phyloP scores from a whole-genome alignment of 441 rosid genomes.

The Hura crepitans region DNA sequence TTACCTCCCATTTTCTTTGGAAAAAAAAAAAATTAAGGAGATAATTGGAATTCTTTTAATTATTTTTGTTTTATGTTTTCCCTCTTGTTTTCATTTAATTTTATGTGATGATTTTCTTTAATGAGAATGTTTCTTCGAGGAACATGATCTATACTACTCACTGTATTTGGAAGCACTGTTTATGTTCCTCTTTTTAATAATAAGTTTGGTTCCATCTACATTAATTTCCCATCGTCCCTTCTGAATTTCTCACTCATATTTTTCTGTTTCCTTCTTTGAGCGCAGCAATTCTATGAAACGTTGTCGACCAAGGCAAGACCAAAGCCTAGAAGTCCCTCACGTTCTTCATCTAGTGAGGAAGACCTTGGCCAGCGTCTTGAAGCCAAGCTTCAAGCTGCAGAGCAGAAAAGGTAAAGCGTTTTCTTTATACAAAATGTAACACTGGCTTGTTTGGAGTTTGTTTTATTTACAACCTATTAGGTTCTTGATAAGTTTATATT shows the following conservation, averaged over 20 bases:
- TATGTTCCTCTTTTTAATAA: background rate
- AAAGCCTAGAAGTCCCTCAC: constrained; percentile 59
- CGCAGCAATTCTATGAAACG: constrained; percentile 82
- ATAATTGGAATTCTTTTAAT: background rate
- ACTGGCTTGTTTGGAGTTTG: background rate
- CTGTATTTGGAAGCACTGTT: background rate
- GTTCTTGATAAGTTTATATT: background rate
- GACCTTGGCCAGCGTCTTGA: constrained; percentile 56
- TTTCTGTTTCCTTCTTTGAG: background rate
- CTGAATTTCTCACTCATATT: background rate
- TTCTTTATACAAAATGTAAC: background rate
- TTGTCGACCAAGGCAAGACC: constrained; percentile 84
- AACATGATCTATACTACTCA: background rate
- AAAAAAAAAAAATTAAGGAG: background rate
- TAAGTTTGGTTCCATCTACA: background rate
- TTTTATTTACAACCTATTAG: background rate
- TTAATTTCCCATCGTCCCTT: background rate
- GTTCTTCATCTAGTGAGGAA: constrained; percentile 30
- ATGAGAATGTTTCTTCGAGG: background rate
- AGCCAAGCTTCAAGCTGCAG: constrained; percentile 92
- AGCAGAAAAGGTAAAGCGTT: constrained; percentile 68
- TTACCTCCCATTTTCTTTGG: background rate
- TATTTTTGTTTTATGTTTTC: background rate
- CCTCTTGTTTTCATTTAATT: background rate
- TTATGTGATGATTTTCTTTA: background rate